Evolutionary conservation across 2,329 filamentous ascomycete genomes (phyloP).

Genomic region (Pseudopyricularia javanii): DNA sequence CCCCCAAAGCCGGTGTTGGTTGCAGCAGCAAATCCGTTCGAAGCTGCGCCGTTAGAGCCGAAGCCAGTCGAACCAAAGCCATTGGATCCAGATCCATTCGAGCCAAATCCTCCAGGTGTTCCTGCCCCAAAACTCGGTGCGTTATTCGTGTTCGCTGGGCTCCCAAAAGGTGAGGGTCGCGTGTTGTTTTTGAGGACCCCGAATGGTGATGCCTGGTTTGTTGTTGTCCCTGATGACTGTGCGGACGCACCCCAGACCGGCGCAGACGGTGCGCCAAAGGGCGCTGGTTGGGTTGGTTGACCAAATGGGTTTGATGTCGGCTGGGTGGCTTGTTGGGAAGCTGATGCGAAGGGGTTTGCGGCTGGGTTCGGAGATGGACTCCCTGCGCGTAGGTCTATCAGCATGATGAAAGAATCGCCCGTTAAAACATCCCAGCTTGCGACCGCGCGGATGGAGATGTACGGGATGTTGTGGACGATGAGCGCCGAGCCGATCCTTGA

Average conservation of each 20-base stretch:
- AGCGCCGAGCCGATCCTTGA: neutral
- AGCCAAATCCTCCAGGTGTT: neutral
- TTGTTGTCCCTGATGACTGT: neutral
- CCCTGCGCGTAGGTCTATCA: constrained; percentile 1
- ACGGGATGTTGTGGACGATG: neutral
- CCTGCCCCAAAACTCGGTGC: neutral
- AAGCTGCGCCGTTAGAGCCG: neutral
- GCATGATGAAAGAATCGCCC: neutral
- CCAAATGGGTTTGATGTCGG: neutral
- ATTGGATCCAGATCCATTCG: neutral
- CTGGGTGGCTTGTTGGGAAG: neutral
- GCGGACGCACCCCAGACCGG: neutral
- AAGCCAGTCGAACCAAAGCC: neutral
- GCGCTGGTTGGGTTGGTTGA: neutral
- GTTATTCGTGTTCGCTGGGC: neutral
- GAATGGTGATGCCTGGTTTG: neutral
- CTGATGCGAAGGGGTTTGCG: neutral
- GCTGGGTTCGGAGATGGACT: constrained; percentile 4
- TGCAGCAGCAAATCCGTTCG: neutral
- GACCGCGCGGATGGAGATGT: neutral
- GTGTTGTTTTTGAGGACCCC: neutral
- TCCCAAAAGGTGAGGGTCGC: neutral
- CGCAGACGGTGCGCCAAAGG: neutral
- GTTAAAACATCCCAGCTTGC: neutral
- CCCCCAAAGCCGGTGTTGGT: neutral